These are phyloP conservation scores for Buddleja alternifolia DNA, from an alignment of 257 asterid species.

Conservation along the genomic window DNA sequence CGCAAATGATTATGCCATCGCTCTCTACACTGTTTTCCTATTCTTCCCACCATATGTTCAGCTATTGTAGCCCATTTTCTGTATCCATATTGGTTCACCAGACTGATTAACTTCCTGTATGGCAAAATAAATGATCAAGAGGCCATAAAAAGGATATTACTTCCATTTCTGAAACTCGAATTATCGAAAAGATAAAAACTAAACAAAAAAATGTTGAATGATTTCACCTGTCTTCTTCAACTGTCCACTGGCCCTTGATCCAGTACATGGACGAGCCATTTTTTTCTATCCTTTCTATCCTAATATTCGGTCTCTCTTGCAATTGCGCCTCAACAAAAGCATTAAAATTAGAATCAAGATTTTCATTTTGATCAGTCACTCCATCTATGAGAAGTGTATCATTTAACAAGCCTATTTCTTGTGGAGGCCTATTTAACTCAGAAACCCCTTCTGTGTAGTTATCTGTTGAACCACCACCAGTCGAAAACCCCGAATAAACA, in stretches of 20 bases:
- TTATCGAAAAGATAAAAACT: no score
- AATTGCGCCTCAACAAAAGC: no score
- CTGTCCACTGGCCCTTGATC: conserved; percentile 80
- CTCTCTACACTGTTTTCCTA: conserved; percentile 85
- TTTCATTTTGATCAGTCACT: background rate
- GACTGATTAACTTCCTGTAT: conserved; percentile 47
- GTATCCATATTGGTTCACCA: conserved; percentile 55
- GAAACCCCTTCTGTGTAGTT: conserved; percentile 20
- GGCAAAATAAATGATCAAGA: background rate
- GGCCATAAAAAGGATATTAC: background rate
- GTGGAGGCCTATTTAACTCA: background rate
- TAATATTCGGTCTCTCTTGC: background rate
- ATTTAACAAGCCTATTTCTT: conserved; percentile 25
- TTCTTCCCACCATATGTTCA: conserved; percentile 64
- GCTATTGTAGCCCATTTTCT: conserved; percentile 69
- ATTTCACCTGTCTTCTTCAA: conserved; percentile 65
- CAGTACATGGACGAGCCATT: conserved; percentile 31
- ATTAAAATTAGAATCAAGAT: background rate
- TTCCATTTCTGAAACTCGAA: background rate
- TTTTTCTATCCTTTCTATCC: conserved; percentile 24
- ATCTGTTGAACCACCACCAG: conserved; percentile 12
- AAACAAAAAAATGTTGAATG: background rate
- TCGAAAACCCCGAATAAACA: conserved; percentile 2
- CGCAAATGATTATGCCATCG: conserved; percentile 85
- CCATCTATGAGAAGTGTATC: background rate